Base-by-base conservation (phyloP, 2,329 filamentous ascomycete species). In the Tolypocladium paradoxum region DNA sequence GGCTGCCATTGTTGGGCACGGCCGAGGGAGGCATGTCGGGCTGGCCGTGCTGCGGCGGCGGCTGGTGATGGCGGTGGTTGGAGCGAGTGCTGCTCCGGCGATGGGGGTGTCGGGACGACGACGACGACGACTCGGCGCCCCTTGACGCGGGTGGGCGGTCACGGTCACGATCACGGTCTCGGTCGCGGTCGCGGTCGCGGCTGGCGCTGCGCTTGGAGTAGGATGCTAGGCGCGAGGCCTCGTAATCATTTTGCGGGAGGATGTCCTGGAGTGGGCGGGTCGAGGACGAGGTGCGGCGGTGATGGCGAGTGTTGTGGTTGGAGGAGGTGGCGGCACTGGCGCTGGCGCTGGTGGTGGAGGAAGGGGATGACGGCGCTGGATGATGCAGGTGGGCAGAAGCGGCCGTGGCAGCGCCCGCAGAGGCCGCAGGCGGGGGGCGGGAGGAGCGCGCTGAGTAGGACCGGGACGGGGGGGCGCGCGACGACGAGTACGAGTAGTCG, bases 241-340 rank as follows among this genome's bases (percentile, higher is more conserved):
- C 88, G 74, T 84, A 84, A 70, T 93, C 88, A 68, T 85, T 77
- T 63, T 85, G 82, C 52, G 73, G 72, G 51, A 72, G 61, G 45
- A 71, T 60, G 53, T 78, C 71, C 57, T 75, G 71, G 48, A 69
- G 62, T 55, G 72, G 69, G 57, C 71, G 72, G 53, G 69, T 66
- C 43, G 71, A 71, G 29, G 72, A 73, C 36, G 72, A 71, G 62
- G 67, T 58, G 61, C 65, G 68, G 58, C 65, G 69, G 54, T 68
- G 69, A 60, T 70, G 68, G 52, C 65, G 71, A 65, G 55, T 62
- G 63, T 24, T 58, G 58, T 55, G 51, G 58, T 61, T 54, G 53
- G 61, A 56, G 61, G 63, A 55, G 59, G 56, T 58, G 56, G 31
- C 40, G 54, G 45, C 54, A 63, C 61, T 60, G 65, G 58, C 55